phyloP scores from a whole-genome alignment of 1,284 basidiomycete genomes.

The Ustanciosporium gigantosporum region DNA sequence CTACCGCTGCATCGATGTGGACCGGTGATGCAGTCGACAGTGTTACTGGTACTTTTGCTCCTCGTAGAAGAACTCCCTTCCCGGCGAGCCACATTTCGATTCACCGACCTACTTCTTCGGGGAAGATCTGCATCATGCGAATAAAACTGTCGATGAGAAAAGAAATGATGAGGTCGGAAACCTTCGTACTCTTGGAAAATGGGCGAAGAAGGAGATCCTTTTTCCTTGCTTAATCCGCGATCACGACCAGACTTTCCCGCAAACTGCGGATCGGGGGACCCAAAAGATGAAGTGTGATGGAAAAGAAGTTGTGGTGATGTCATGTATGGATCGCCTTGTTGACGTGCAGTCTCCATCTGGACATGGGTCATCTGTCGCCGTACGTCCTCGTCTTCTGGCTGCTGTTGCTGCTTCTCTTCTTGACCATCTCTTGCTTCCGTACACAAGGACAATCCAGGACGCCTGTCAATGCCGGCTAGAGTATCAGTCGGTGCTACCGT shows the following conservation, averaged over 20 bases:
- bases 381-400: slow-evolving; percentile 15
- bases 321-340: slow-evolving; percentile 44
- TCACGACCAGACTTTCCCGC: too few relatives aligned
- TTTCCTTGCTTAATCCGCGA: too few relatives aligned
- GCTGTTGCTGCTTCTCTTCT: neutral
- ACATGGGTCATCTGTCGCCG: slow-evolving; percentile 29
- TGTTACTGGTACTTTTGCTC: too few relatives aligned
- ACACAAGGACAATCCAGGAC: neutral
- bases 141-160: slow-evolving; percentile 3
- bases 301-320: slow-evolving; percentile 1
- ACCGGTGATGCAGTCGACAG: too few relatives aligned
- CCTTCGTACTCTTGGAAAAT: slow-evolving; percentile 3
- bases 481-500: slow-evolving; percentile 38
- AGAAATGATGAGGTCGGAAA: neutral
- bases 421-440: too few relatives aligned
- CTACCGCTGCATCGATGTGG: too few relatives aligned
- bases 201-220: too few relatives aligned
- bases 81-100: too few relatives aligned
- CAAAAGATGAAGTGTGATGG: too few relatives aligned
- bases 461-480: neutral
- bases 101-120: too few relatives aligned
- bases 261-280: neutral
- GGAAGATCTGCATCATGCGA: slow-evolving; percentile 2
- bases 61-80: too few relatives aligned
- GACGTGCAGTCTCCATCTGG: slow-evolving; percentile 45